A percentile compares a stretch with the other conserved stretches of the same genome.
phyloP scores from a whole-genome alignment of 352 stramenopile species.

The Lagenidium sp. region DNA sequence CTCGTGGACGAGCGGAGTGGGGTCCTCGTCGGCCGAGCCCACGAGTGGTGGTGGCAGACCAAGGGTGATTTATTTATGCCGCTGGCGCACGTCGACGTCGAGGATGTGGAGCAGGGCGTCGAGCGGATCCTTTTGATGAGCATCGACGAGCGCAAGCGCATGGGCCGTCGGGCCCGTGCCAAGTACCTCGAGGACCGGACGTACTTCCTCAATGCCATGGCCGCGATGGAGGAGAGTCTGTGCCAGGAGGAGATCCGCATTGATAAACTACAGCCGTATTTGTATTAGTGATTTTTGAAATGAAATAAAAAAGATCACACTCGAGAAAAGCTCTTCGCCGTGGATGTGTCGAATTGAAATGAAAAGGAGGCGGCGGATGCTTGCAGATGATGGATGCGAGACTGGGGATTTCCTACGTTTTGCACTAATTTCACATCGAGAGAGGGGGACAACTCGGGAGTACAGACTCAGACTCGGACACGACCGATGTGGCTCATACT shows the following conservation, averaged over 20 bases:
- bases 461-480: too few species aligned
- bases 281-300: too few species aligned
- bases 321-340: too few species aligned
- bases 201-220: conserved; percentile 79
- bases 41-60: conserved; percentile 74
- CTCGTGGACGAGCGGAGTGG: conserved; percentile 63
- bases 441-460: too few species aligned
- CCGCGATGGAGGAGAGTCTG: conserved; percentile 61
- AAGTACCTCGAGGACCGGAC: conserved; percentile 71
- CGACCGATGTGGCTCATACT: too few species aligned
- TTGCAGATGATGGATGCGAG: too few species aligned
- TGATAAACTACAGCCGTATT: conserved; percentile 63
- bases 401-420: too few species aligned
- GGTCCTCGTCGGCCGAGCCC: conserved; percentile 46
- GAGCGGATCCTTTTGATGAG: conserved; percentile 64
- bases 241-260: conserved; percentile 75
- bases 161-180: conserved; percentile 53
- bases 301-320: too few species aligned
- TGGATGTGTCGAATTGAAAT: too few species aligned
- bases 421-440: too few species aligned
- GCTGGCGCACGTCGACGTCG: conserved; percentile 45
- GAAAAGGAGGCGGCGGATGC: too few species aligned
- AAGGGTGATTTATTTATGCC: conserved; percentile 83
- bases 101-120: conserved; percentile 54
- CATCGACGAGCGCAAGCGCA: conserved; percentile 62